phyloP scores from a whole-genome alignment of 768 basidiomycete genomes.

The Hygrocybe coccinea region DNA sequence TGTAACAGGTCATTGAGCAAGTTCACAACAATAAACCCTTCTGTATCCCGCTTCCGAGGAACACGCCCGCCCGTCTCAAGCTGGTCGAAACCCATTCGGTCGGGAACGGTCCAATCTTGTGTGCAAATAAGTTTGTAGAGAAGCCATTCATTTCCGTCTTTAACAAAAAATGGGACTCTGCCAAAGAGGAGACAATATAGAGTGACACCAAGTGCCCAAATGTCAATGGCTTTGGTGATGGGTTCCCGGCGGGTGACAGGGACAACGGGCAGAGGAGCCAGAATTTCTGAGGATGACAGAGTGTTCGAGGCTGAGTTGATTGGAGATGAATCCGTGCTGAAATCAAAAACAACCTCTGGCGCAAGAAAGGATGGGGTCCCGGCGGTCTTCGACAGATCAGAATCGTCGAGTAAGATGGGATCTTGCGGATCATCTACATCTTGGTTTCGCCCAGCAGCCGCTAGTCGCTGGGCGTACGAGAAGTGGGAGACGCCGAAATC shows the following conservation, averaged over 20 bases:
- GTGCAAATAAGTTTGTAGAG: conserved; percentile 78
- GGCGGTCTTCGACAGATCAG: conserved; percentile 83
- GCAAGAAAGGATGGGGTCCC: conserved; percentile 96
- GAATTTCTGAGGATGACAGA: conserved; percentile 24
- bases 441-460: conserved; percentile 50
- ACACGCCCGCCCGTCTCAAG: conserved; percentile 61
- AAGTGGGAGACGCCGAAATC: conserved; percentile 98
- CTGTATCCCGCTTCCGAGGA: conserved; percentile 38
- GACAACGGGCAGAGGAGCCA: conserved; percentile 20
- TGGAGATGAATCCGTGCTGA: conserved; percentile 31
- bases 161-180: conserved; percentile 63
- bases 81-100: conserved; percentile 66
- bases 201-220: conserved; percentile 97
- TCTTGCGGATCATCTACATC: conserved; percentile 43
- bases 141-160: conserved; percentile 47
- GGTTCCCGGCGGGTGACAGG: conserved; percentile 35
- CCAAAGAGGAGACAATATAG: conserved; percentile 93
- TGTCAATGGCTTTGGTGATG: conserved; percentile 90
- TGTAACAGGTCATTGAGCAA: conserved; percentile 73
- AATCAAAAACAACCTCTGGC: conserved; percentile 85
- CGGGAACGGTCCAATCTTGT: conserved; percentile 63
- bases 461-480: conserved; percentile 80
- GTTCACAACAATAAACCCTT: conserved; percentile 61
- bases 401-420: conserved; percentile 73
- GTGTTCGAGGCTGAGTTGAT: conserved; percentile 17